These are phyloP conservation scores for Mucor plumbeus DNA, from an alignment of 371 early-diverging fungal species.

Conservation along the genomic window DNA sequence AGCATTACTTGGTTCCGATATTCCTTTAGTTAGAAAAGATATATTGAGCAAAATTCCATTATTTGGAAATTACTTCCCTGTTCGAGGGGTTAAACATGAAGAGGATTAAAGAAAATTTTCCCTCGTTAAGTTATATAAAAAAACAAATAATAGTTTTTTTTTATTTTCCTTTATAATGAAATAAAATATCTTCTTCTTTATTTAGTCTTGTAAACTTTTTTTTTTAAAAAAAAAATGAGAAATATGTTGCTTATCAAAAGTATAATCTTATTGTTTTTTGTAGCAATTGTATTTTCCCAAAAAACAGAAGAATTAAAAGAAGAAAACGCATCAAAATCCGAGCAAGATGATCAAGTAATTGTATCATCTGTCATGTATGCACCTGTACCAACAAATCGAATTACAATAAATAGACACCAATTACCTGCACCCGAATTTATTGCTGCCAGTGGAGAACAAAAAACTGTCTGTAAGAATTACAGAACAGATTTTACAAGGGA, in stretches of 20 bases:
- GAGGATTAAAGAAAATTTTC: neutral
- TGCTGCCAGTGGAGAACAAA: constrained; percentile 13
- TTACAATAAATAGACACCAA: neutral
- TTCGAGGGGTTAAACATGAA: constrained; percentile 27
- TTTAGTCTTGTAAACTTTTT: neutral
- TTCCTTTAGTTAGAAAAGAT: constrained; percentile 47
- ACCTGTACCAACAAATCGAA: constrained; percentile 20
- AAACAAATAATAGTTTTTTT: constrained; percentile 3
- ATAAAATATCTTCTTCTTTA: neutral
- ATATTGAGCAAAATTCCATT: constrained; percentile 50
- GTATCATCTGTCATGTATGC: constrained; percentile 26
- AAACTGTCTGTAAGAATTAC: constrained; percentile 21
- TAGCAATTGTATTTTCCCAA: neutral
- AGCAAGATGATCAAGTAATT: constrained; percentile 10
- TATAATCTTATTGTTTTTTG: neutral
- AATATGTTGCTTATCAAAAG: constrained; percentile 6
- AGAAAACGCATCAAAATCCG: neutral
- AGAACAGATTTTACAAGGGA: constrained; percentile 19
- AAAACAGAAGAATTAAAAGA: neutral
- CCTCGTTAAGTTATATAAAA: neutral
- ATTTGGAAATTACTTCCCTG: constrained; percentile 55
- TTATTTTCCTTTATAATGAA: neutral
- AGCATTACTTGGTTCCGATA: constrained; percentile 47
- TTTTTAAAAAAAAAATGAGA: neutral
- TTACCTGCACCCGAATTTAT: constrained; percentile 6